Conservation (phyloP, 164 flowering plant species). For the Liquidambar formosana region DNA sequence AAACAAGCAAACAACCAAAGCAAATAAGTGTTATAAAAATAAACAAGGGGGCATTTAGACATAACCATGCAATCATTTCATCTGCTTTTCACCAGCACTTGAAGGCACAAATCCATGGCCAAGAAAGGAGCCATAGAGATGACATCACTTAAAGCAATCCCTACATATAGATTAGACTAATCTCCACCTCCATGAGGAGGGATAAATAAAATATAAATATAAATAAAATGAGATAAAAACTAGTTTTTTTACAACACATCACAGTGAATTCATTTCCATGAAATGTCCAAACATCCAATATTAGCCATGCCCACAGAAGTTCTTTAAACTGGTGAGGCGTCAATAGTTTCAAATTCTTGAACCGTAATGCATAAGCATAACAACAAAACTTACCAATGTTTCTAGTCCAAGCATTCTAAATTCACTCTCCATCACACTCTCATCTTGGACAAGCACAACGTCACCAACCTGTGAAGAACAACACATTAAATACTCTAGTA, state of each 20-base stretch:
- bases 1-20: not conserved
- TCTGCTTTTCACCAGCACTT: not conserved
- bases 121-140: too few species aligned
- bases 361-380: not conserved
- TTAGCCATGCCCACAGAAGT: not conserved
- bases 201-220: too few species aligned
- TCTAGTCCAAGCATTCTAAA: slow-evolving; percentile 68
- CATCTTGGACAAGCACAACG: slow-evolving; percentile 80
- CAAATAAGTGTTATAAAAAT: not conserved
- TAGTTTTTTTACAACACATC: not conserved
- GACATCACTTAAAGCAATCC: not conserved
- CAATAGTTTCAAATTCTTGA: not conserved
- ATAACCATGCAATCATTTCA: not conserved
- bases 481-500: not conserved
- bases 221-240: too few species aligned
- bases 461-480: slow-evolving; percentile 67
- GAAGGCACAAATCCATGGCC: too few species aligned
- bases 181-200: not conserved
- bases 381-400: slow-evolving; percentile 54
- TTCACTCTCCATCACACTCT: slow-evolving; percentile 62
- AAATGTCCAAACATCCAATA: not conserved
- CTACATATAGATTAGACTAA: not conserved
- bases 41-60: not conserved
- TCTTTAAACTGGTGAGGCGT: not conserved
- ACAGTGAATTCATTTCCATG: not conserved